Conservation (phyloP, 2,329 filamentous ascomycete genomes). For the Ceratocystis variospora region DNA sequence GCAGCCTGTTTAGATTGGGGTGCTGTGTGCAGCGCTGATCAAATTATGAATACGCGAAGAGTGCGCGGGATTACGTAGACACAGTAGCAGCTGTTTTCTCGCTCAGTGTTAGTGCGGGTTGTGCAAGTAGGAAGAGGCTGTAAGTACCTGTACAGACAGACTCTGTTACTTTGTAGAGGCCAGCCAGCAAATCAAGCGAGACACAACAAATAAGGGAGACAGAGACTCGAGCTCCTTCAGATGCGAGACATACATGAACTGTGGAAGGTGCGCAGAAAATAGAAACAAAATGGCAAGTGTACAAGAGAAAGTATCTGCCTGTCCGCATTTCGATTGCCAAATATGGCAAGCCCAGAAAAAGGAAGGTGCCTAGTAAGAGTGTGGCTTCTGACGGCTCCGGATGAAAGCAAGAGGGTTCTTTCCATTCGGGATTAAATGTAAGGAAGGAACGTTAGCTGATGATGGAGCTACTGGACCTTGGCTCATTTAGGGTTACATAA, state of each 20-base stretch:
- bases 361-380: neutral
- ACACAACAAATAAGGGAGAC: neutral
- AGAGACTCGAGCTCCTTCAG: neutral
- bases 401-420: too few relatives aligned
- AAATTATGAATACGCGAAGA: neutral
- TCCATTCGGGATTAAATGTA: too few relatives aligned
- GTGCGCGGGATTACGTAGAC: neutral
- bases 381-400: too few relatives aligned
- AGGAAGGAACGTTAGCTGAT: too few relatives aligned
- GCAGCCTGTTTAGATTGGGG: neutral
- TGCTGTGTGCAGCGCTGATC: neutral
- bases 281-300: neutral
- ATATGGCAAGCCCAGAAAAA: neutral
- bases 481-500: too few relatives aligned
- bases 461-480: too few relatives aligned
- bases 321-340: neutral
- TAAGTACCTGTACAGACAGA: too few relatives aligned
- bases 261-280: constrained; percentile 1
- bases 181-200: neutral
- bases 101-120: too few relatives aligned
- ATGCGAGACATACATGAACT: neutral
- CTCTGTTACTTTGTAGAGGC: too few relatives aligned
- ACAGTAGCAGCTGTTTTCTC: too few relatives aligned
- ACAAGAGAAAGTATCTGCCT: neutral
- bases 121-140: too few relatives aligned